phyloP scores from a whole-genome alignment of 1,284 basidiomycete species.

The Cystobasidium slooffiae region DNA sequence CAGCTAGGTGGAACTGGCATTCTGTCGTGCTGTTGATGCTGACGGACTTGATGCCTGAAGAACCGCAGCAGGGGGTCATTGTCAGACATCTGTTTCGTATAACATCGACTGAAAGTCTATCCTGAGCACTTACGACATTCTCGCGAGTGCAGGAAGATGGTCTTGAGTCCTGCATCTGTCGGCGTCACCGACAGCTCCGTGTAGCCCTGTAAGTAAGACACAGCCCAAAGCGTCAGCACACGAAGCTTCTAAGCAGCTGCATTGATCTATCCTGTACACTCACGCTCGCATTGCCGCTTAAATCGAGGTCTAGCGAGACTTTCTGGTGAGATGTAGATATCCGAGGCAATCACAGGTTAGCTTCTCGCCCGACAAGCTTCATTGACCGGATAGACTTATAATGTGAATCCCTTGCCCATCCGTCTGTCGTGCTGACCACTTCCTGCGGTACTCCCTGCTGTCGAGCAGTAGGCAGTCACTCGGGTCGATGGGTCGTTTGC shows the following conservation, averaged over 20 bases:
- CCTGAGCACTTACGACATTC: conserved; percentile 55
- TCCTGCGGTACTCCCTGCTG: not conserved
- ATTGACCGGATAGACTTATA: not conserved
- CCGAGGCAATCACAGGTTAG: conserved; percentile 4
- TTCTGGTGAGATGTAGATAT: conserved; percentile 69
- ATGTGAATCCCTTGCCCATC: conserved; percentile 41
- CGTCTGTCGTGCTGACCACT: not conserved
- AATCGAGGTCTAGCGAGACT: conserved; percentile 85
- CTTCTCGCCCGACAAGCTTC: not conserved
- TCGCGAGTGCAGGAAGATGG: conserved; percentile 81
- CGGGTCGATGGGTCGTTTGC: too few species aligned
- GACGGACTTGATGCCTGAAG: conserved; percentile 42
- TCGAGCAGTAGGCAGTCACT: too few species aligned
- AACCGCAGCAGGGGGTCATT: conserved; percentile 17
- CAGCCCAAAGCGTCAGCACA: conserved; percentile 22
- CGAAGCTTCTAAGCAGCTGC: conserved; percentile 67
- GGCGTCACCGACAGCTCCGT: conserved; percentile 88
- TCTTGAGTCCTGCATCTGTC: conserved; percentile 71
- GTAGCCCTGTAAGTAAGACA: conserved; percentile 68
- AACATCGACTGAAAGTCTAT: not conserved
- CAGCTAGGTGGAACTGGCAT: conserved; percentile 39
- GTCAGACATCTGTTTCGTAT: conserved; percentile 10
- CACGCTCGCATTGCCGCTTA: conserved; percentile 63
- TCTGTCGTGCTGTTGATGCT: conserved; percentile 42
- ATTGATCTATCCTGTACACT: not conserved